Conservation (phyloP, 2,329 filamentous ascomycete genomes). For the Clarireedia paspali region DNA sequence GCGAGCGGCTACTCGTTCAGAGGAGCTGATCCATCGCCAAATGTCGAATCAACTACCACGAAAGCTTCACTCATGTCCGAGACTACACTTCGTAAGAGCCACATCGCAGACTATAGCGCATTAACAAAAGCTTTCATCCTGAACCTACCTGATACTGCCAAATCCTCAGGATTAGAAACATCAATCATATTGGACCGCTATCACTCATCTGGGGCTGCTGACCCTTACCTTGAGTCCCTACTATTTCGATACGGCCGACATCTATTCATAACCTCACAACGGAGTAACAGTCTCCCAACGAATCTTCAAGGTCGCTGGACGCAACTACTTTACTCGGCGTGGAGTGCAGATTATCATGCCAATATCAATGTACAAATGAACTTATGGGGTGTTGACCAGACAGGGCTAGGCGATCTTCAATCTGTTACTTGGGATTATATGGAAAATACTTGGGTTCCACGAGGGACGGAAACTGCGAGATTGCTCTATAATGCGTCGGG, state of each 20-base stretch:
- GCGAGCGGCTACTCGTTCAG: conserved; percentile 39
- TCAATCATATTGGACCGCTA: conserved; percentile 30
- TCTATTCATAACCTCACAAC: conserved; percentile 46
- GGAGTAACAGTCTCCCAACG: conserved; percentile 42
- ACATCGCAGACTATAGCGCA: conserved; percentile 36
- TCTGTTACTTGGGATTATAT: conserved; percentile 46
- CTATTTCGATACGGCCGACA: conserved; percentile 47
- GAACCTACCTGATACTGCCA: conserved; percentile 36
- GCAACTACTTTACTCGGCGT: conserved; percentile 36
- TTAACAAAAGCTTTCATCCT: conserved; percentile 36
- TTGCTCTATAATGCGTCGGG: conserved; percentile 46
- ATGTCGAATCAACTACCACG: conserved; percentile 31
- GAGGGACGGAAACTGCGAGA: conserved; percentile 44
- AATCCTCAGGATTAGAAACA: conserved; percentile 36
- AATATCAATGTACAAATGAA: conserved; percentile 58
- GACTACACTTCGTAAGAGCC: conserved; percentile 27
- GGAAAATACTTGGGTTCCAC: conserved; percentile 43
- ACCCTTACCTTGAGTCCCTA: conserved; percentile 45
- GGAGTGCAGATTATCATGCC: conserved; percentile 49
- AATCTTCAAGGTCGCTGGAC: conserved; percentile 52
- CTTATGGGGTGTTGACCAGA: conserved; percentile 48
- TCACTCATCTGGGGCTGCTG: conserved; percentile 28
- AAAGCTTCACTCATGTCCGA: conserved; percentile 31
- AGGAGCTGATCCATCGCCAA: conserved; percentile 36
- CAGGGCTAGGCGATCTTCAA: conserved; percentile 40